Conservation (phyloP, 495 filamentous ascomycete genomes). For the Penicillium chermesinum region DNA sequence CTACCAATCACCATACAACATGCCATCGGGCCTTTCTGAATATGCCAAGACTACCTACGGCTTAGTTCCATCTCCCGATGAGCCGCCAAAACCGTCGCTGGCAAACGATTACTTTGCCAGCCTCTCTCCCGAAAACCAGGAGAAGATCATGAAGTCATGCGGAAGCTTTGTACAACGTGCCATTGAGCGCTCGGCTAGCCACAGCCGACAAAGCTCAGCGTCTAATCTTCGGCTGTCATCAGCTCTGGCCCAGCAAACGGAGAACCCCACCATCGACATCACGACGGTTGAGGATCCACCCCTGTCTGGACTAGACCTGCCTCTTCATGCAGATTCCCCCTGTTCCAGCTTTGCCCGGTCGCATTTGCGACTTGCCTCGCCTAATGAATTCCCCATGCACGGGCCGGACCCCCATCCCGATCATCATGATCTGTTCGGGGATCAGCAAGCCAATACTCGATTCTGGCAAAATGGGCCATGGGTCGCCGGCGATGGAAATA, state of each 20-base stretch:
- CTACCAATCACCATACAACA: conserved; percentile 47
- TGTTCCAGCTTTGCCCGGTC: conserved; percentile 46
- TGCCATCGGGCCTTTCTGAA: conserved; percentile 43
- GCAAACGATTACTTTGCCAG: conserved; percentile 44
- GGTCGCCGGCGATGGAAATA: conserved; percentile 45
- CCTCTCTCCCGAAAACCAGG: conserved; percentile 36
- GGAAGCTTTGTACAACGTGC: conserved; percentile 45
- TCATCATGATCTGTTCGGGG: conserved; percentile 46
- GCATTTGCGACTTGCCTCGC: conserved; percentile 43
- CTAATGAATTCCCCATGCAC: conserved; percentile 41
- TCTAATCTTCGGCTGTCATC: conserved; percentile 42
- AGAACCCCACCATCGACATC: conserved; percentile 46
- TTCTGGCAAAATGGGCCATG: conserved; percentile 48
- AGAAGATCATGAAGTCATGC: conserved; percentile 45
- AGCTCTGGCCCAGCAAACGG: conserved; percentile 41
- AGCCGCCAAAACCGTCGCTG: conserved; percentile 38
- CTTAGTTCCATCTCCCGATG: conserved; percentile 32
- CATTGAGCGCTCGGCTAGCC: conserved; percentile 37
- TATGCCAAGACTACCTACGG: conserved; percentile 41
- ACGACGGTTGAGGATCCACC: conserved; percentile 43
- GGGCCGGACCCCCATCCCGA: conserved; percentile 38
- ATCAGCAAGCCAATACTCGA: conserved; percentile 45
- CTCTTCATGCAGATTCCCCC: conserved; percentile 43
- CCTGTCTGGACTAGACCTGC: conserved; percentile 37
- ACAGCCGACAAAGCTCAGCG: conserved; percentile 41